Conservation (phyloP, 768 basidiomycete genomes). For the Suillus cothurnatus region DNA sequence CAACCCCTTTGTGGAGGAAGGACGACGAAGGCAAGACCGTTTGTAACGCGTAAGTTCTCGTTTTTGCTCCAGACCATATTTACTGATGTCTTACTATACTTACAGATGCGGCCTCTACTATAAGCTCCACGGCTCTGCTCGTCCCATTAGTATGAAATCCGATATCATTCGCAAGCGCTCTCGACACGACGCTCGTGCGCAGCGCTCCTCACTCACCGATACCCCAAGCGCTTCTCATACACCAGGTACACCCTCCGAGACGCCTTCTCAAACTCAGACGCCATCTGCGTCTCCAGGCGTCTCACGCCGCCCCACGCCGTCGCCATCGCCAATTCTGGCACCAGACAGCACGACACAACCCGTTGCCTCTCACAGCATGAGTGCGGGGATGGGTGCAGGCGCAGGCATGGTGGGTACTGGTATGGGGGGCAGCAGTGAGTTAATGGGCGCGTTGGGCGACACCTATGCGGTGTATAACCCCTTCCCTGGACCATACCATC, state of each 20-base stretch:
- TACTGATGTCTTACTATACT: constrained; percentile 7
- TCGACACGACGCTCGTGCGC: constrained; percentile 74
- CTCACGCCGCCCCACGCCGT: constrained; percentile 73
- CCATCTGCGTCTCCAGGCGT: constrained; percentile 76
- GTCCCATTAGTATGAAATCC: constrained; percentile 90
- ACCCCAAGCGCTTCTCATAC: constrained; percentile 57
- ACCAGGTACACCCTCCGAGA: constrained; percentile 68
- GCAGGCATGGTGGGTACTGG: constrained; percentile 1
- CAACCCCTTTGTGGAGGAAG: constrained; percentile 88
- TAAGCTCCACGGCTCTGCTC: constrained; percentile 82
- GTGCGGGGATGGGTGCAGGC: constrained; percentile 10
- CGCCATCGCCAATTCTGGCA: constrained; percentile 63
- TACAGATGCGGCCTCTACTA: constrained; percentile 80
- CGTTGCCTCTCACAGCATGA: constrained; percentile 32
- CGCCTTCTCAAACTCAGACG: constrained; percentile 54
- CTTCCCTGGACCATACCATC: constrained; percentile 76
- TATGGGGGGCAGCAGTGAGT: constrained; percentile 46
- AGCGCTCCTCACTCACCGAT: constrained; percentile 23
- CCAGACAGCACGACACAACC: constrained; percentile 70
- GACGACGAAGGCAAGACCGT: constrained; percentile 91
- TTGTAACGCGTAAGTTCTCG: constrained; percentile 76
- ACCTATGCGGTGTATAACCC: constrained; percentile 41
- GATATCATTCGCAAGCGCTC: constrained; percentile 89
- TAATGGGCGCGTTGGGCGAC: constrained; percentile 49
- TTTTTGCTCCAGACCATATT: constrained; percentile 13